phyloP scores from a whole-genome alignment of 352 stramenopile species.

The Phytophthora vignae region DNA sequence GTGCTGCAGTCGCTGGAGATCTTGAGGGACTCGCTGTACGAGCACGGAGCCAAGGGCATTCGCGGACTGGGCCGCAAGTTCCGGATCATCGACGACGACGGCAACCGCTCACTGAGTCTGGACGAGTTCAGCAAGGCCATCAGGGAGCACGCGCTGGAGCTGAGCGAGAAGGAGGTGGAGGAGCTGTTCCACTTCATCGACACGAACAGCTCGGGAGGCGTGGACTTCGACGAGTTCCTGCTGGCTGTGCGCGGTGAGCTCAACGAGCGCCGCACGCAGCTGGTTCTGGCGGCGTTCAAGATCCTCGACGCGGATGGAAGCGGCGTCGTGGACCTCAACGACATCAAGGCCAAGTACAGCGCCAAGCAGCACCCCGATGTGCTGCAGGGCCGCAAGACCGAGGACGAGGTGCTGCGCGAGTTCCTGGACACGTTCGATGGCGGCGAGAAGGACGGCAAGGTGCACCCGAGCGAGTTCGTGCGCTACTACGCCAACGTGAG shows the following conservation, averaged over 20 bases:
- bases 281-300: conserved; percentile 85
- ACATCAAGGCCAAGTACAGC: conserved; percentile 83
- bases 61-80: conserved; percentile 85
- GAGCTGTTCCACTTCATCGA: conserved; percentile 90
- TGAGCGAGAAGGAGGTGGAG: conserved; percentile 61
- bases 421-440: conserved; percentile 91
- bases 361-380: conserved; percentile 89
- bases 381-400: conserved; percentile 70
- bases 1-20: conserved; percentile 70
- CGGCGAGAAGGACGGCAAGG: conserved; percentile 88
- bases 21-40: conserved; percentile 76
- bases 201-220: conserved; percentile 73
- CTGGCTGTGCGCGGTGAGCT: conserved; percentile 74
- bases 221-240: conserved; percentile 91
- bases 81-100: conserved; percentile 91
- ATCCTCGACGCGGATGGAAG: conserved; percentile 79
- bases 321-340: conserved; percentile 77
- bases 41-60: conserved; percentile 81
- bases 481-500: conserved; percentile 93
- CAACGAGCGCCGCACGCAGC: conserved; percentile 74
- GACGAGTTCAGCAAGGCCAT: conserved; percentile 86
- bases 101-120: conserved; percentile 76
- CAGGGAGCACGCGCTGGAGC: conserved; percentile 65
- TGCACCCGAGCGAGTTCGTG: conserved; percentile 86
- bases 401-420: conserved; percentile 79